Evolutionary conservation across 192 early-diverging fungal genomes (phyloP).

Genomic region (Rhizoclosmatium sp.): DNA sequence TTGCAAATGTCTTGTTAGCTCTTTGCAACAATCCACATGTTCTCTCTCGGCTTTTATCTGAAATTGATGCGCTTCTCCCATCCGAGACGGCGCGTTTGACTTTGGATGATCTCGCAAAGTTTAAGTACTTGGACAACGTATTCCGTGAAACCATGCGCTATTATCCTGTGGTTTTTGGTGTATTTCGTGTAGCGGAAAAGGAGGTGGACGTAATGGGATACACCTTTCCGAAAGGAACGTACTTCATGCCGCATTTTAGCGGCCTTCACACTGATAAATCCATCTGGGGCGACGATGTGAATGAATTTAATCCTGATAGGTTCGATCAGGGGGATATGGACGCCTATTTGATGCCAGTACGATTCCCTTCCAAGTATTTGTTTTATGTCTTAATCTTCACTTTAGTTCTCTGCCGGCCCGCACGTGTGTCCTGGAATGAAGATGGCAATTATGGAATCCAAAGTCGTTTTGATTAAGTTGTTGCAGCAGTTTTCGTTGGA

Average conservation of each 20-base stretch:
- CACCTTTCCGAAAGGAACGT: background rate
- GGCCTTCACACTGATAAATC: constrained; percentile 10
- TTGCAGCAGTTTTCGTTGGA: constrained; percentile 1
- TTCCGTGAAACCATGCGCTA: constrained; percentile 19
- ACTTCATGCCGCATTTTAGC: background rate
- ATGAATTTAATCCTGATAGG: background rate
- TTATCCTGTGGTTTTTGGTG: constrained; percentile 3
- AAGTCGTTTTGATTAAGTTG: constrained; percentile 17
- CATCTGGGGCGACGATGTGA: constrained; percentile 6
- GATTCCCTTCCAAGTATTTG: background rate
- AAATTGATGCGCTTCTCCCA: constrained; percentile 1
- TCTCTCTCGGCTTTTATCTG: background rate
- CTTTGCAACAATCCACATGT: constrained; percentile 44
- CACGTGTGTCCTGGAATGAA: constrained; percentile 22
- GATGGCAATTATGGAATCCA: constrained; percentile 17
- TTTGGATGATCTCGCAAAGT: background rate
- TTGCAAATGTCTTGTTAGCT: constrained; percentile 50
- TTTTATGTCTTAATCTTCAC: background rate
- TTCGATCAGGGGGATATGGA: background rate
- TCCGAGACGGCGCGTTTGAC: background rate
- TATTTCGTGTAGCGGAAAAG: background rate
- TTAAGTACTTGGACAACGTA: constrained; percentile 19
- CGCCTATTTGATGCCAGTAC: background rate
- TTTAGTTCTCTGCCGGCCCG: background rate
- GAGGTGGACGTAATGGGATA: background rate